phyloP scores from a whole-genome alignment of 495 filamentous ascomycete genomes.

The Hapsidospora chrysogenum region DNA sequence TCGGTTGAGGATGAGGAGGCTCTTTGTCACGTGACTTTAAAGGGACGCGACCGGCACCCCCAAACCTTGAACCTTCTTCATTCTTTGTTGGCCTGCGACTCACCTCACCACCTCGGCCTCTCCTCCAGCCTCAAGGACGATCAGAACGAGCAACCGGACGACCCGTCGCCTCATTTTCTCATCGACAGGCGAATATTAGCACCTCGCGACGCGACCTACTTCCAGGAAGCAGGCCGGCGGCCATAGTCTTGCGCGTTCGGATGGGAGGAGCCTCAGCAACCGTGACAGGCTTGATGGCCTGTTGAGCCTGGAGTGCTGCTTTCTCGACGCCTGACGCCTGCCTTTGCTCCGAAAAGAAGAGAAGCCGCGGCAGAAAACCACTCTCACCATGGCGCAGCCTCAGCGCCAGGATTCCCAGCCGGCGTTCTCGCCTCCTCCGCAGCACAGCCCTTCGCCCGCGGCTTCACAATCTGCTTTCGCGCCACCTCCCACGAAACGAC shows the following conservation, averaged over 20 bases:
- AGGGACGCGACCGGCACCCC: conserved; percentile 3
- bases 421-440: conserved; percentile 29
- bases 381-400: conserved; percentile 50
- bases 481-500: conserved; percentile 43
- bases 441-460: conserved; percentile 6
- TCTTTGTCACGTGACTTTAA: conserved; percentile 4
- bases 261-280: conserved; percentile 1
- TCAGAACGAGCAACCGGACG: too few species aligned
- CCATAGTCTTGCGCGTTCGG: too few species aligned
- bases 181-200: too few species aligned
- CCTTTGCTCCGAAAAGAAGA: too few species aligned
- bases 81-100: too few species aligned
- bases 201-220: too few species aligned
- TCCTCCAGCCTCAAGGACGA: too few species aligned
- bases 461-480: conserved; percentile 8
- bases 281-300: conserved; percentile 4
- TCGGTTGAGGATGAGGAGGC: too few species aligned
- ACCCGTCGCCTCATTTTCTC: too few species aligned
- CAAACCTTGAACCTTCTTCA: conserved; percentile 14
- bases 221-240: too few species aligned
- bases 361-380: too few species aligned
- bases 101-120: too few species aligned
- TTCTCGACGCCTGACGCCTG: conserved; percentile 4
- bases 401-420: conserved; percentile 32
- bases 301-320: conserved; percentile 3